Evolutionary conservation across 1,284 basidiomycete genomes (phyloP), one percentile per base, ranked within the genome.

Genomic region (Tilletia walkeri): DNA sequence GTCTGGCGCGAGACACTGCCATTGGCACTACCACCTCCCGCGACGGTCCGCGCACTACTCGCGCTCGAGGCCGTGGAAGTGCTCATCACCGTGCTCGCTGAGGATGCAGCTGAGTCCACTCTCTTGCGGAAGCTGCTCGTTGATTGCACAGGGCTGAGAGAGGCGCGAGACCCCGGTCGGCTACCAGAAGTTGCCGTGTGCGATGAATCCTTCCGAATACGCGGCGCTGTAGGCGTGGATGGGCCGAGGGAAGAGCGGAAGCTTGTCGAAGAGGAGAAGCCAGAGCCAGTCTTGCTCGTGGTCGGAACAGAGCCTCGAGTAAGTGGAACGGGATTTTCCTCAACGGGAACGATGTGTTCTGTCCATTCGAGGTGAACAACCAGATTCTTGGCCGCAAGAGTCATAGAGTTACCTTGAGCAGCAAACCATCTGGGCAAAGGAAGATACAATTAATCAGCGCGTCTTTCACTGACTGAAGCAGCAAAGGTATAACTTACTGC

Each of bases 291-390:
- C 30, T 48, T 48, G 65, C 38, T 48, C 63, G 18, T 30, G 30
- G 59, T n/a, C 30, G 59, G 53, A 56, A n/a, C 45, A 6, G 65
- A 66, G 39, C 65, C 41, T 38, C 65, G 65, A 3, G 41, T 20
- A 18, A 66, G 45, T 47, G 65, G 65, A 24, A 66, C 65, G n/a
- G 48, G 56, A 39, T 70, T 67, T 12, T 71, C 66, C 9, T 74
- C 70, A 4, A 65, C 69, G 12, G 77, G 73, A 38, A 76, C 77
- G n/a, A 81, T 70, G 48, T 87, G 88, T 83, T 93, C 91, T 70
- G 89, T 89, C 93, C 93, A 95, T 83, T 93, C 90, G 2, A 95
- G 86, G 75, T 94, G 93, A 54, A 95, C 85, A 71, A 95, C 92
- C 39, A 93, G 86, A 9, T 91, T 92, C 84, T 93, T 93, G 0